Conservation (phyloP, 1,284 basidiomycete genomes). For the Somion occarium region DNA sequence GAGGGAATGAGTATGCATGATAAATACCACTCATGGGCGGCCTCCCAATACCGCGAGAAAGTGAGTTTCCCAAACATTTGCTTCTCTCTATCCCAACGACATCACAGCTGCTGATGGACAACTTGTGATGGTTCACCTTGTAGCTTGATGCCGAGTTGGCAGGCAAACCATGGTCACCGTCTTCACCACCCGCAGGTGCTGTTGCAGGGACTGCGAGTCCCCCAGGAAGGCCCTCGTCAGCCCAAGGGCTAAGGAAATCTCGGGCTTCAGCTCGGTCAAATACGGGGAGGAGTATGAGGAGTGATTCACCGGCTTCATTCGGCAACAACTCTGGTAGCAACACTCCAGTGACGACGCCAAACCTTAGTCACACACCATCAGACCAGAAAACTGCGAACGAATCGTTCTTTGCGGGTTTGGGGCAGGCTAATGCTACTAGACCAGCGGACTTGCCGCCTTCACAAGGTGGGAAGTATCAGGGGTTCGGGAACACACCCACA, state of each 20-base stretch:
- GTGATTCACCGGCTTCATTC: constrained; percentile 52
- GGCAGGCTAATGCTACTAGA: constrained; percentile 66
- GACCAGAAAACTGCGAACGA: constrained; percentile 76
- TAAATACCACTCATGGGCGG: constrained; percentile 90
- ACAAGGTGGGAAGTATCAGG: constrained; percentile 81
- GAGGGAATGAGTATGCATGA: constrained; percentile 68
- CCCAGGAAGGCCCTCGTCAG: constrained; percentile 54
- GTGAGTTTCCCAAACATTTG: constrained; percentile 32
- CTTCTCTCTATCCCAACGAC: not conserved
- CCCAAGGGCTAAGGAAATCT: constrained; percentile 74
- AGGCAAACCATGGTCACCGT: constrained; percentile 68
- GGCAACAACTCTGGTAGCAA: constrained; percentile 32
- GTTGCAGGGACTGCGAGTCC: constrained; percentile 32
- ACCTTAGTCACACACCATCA: constrained; percentile 18
- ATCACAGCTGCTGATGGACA: not conserved
- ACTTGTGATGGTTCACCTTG: too few relatives aligned
- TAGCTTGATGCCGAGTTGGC: constrained; percentile 70
- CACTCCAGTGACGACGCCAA: constrained; percentile 33
- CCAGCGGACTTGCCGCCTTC: constrained; percentile 74
- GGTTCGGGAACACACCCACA: constrained; percentile 74
- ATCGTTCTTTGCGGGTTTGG: constrained; percentile 68
- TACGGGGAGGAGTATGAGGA: constrained; percentile 38
- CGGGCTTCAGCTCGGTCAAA: constrained; percentile 57
- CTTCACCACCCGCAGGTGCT: constrained; percentile 49
- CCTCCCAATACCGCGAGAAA: constrained; percentile 88